Conservation (phyloP, 1,284 basidiomycete genomes). For the Ceratobasidium sp. region DNA sequence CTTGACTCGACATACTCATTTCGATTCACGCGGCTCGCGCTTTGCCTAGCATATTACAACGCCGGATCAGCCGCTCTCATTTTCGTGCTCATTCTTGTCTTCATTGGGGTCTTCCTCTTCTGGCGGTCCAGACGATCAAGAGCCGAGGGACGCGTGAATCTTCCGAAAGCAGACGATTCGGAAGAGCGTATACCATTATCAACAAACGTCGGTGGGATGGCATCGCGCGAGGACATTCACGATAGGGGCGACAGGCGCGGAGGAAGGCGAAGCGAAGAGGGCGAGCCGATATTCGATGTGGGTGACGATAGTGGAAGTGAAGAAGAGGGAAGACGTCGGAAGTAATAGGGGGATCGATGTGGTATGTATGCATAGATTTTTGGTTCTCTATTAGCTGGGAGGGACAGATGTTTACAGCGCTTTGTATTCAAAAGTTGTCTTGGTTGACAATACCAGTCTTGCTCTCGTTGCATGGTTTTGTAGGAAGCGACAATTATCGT, state of each 20-base stretch:
- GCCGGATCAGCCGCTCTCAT: conserved; percentile 89
- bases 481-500: no score
- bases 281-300: conserved; percentile 62
- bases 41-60: conserved; percentile 83
- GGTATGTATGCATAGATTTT: conserved; percentile 43
- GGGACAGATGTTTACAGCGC: conserved; percentile 7
- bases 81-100: conserved; percentile 77
- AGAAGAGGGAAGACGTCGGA: conserved; percentile 56
- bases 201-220: conserved; percentile 47
- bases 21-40: conserved; percentile 10
- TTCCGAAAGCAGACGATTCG: conserved; percentile 53
- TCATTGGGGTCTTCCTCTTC: conserved; percentile 81
- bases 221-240: conserved; percentile 43
- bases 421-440: conserved; percentile 21
- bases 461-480: no score
- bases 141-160: conserved; percentile 18
- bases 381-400: conserved; percentile 21
- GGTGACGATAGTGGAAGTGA: conserved; percentile 63
- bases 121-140: conserved; percentile 70
- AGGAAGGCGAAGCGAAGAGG: conserved; percentile 56
- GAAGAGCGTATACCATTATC: conserved; percentile 60
- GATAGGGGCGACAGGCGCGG: conserved; percentile 61
- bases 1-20: conserved; percentile 13
- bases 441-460: conserved; percentile 10
- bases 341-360: conserved; percentile 20